phyloP scores from a whole-genome alignment of 495 filamentous ascomycete species.

The Podospora didyma region DNA sequence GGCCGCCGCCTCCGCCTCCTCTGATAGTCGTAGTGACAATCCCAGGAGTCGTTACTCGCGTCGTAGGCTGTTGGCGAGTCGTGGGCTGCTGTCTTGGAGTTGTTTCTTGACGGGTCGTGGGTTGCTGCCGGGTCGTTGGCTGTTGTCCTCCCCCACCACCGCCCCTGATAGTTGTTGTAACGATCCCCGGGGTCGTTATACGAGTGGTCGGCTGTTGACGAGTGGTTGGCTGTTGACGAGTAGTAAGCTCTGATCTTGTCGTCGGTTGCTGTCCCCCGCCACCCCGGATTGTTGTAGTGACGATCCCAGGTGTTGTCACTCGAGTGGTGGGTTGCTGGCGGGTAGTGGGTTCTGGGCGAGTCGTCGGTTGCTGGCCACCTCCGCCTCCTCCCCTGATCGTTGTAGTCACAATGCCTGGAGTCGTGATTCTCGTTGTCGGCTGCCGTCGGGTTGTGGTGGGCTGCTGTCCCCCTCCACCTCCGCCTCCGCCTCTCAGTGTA shows the following conservation, averaged over 20 bases:
- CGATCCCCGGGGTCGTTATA: background rate
- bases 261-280: slow-evolving; percentile 1
- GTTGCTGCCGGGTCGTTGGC: slow-evolving; percentile 2
- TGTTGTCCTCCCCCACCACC: slow-evolving; percentile 2
- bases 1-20: background rate
- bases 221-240: background rate
- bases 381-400: slow-evolving; percentile 3
- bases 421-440: background rate
- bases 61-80: background rate
- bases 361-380: slow-evolving; percentile 1
- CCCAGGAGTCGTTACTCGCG: background rate
- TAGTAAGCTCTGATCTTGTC: background rate
- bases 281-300: background rate
- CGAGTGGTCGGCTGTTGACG: background rate
- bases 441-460: slow-evolving; percentile 3
- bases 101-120: background rate
- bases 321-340: background rate
- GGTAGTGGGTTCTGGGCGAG: background rate
- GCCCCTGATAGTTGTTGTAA: background rate
- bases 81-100: background rate
- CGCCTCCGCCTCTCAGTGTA: background rate
- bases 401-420: background rate
- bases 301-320: background rate
- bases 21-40: slow-evolving; percentile 2
- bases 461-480: background rate